A percentile compares a stretch with the other conserved stretches of the same genome.
These are phyloP conservation scores for Petrea volubilis DNA, from an alignment of 257 asterid genomes.

Conservation along the genomic window DNA sequence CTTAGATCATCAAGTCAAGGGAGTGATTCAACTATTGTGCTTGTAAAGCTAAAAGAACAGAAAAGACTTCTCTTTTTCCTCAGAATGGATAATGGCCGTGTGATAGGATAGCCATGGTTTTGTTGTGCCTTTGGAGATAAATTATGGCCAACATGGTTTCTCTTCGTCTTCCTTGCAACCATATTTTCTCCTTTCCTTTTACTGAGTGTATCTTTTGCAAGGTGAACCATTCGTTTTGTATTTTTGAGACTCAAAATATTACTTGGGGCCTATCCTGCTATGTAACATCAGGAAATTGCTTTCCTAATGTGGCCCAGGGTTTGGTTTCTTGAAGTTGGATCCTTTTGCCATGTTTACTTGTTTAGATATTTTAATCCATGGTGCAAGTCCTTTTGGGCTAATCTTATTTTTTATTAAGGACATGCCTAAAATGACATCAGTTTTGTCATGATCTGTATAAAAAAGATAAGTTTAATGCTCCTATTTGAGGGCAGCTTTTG, in stretches of 20 bases:
- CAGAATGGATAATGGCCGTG: neutral
- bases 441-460: constrained; percentile 9
- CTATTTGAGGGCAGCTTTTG: too few species aligned
- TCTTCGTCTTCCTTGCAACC: neutral
- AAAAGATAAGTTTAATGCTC: too few species aligned
- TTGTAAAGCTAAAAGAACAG: neutral
- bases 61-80: neutral
- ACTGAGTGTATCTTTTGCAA: neutral
- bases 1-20: neutral
- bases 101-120: neutral
- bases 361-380: neutral
- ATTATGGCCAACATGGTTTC: neutral
- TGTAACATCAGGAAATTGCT: neutral
- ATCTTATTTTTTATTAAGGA: neutral
- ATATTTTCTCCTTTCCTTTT: neutral
- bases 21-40: neutral
- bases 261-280: neutral
- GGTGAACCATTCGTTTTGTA: neutral
- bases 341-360: neutral
- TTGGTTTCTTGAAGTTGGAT: neutral
- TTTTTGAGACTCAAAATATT: neutral
- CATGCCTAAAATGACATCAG: neutral
- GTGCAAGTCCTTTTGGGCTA: neutral
- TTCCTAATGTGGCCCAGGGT: neutral
- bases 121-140: neutral